A percentile compares a stretch with the other conserved stretches of the same genome.
These are phyloP conservation scores for Ligustrum vulgare DNA, from an alignment of 257 asterid genomes.

Conservation along the genomic window DNA sequence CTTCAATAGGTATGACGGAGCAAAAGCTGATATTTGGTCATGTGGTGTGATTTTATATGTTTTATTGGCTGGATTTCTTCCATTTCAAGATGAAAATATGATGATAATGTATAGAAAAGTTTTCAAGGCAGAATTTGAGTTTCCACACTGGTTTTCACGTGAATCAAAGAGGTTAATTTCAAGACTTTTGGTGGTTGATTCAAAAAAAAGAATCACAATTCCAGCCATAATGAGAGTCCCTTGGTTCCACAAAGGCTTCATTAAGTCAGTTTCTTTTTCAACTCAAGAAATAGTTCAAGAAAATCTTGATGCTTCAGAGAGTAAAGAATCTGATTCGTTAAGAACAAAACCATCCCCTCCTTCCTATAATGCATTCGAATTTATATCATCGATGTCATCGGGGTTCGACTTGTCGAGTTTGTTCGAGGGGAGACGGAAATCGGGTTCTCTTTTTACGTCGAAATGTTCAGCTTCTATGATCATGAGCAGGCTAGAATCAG, in stretches of 20 bases:
- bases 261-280: slow-evolving; percentile 35
- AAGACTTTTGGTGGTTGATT: slow-evolving; percentile 63
- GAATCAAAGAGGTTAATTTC: slow-evolving; percentile 57
- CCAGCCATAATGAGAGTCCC: slow-evolving; percentile 50
- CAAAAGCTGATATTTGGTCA: slow-evolving; percentile 82
- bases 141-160: slow-evolving; percentile 71
- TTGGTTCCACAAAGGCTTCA: slow-evolving; percentile 60
- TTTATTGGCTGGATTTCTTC: slow-evolving; percentile 68
- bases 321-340: slow-evolving; percentile 24
- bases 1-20: slow-evolving; percentile 49
- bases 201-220: slow-evolving; percentile 53
- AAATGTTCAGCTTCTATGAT: slow-evolving; percentile 49
- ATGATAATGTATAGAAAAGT: slow-evolving; percentile 74
- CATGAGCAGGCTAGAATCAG: slow-evolving; percentile 52
- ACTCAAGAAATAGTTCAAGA: slow-evolving; percentile 31
- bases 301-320: slow-evolving; percentile 1
- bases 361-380: slow-evolving; percentile 72
- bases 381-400: slow-evolving; percentile 83
- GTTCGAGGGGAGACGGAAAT: slow-evolving; percentile 46
- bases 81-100: slow-evolving; percentile 68
- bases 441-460: slow-evolving; percentile 69
- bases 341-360: slow-evolving; percentile 61
- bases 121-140: slow-evolving; percentile 63
- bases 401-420: slow-evolving; percentile 72
- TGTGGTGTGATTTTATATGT: slow-evolving; percentile 81